A percentile compares a stretch with the other conserved stretches of the same genome.
Evolutionary conservation across 306 rosid genomes (phyloP).

Genomic region (Macrotyloma uniflorum): DNA sequence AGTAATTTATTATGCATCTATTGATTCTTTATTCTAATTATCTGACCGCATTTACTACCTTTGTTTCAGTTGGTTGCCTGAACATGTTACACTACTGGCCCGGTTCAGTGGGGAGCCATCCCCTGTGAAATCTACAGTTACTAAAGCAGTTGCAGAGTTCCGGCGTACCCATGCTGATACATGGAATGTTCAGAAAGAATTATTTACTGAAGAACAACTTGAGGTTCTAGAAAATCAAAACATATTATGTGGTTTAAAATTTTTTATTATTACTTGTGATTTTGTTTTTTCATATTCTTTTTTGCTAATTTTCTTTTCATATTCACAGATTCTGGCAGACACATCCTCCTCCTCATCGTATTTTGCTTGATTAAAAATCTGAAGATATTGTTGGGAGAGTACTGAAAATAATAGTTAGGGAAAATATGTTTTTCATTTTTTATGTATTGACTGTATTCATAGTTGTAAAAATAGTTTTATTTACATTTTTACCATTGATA

Average conservation of each 20-base stretch:
- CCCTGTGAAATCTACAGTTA: conserved; percentile 91
- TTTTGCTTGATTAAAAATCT: conserved; percentile 72
- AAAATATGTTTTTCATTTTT: conserved; percentile 41
- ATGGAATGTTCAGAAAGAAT: conserved; percentile 95
- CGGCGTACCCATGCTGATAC: conserved; percentile 99
- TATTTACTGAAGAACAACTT: conserved; percentile 90
- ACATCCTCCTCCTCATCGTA: conserved; percentile 94
- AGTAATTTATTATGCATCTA: conserved; percentile 16
- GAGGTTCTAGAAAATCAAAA: conserved; percentile 58
- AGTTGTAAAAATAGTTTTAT: conserved; percentile 65
- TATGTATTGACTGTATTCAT: conserved; percentile 30
- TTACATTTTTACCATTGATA: conserved; percentile 60
- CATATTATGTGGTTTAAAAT: conserved; percentile 17
- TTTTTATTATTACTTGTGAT: background rate
- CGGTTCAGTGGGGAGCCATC: conserved; percentile 90
- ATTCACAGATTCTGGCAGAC: conserved; percentile 91
- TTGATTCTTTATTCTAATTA: conserved; percentile 5
- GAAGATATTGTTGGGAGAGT: conserved; percentile 47
- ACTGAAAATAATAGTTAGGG: conserved; percentile 47
- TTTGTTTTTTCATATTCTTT: background rate
- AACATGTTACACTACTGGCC: conserved; percentile 89
- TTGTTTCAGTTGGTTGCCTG: conserved; percentile 91
- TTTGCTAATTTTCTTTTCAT: conserved; percentile 8
- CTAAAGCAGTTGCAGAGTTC: conserved; percentile 98
- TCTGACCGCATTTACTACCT: conserved; percentile 27